A percentile compares a stretch with the other conserved stretches of the same genome.
Evolutionary conservation across 139 green algal species (phyloP).

Genomic region (Chlamydomonas incerta): DNA sequence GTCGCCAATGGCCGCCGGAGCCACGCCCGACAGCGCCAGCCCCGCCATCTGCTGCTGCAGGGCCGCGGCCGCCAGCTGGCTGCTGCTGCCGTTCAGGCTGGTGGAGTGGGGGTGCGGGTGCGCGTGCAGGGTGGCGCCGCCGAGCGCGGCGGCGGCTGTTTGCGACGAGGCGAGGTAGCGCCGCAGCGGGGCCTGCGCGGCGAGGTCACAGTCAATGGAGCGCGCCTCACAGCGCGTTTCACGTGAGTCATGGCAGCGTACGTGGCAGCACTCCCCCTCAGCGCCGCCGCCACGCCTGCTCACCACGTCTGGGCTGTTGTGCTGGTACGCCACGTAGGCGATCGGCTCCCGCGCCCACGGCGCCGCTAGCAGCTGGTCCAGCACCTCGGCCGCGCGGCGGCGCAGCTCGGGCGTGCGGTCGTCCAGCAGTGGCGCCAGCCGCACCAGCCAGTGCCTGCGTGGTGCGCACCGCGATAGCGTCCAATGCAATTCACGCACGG

Average conservation of each 20-base stretch:
- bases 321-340: slow-evolving; percentile 32
- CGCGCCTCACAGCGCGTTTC: too few species aligned
- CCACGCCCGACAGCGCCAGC: background rate
- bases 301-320: slow-evolving; percentile 37
- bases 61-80: background rate
- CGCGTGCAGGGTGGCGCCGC: background rate
- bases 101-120: background rate
- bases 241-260: too few species aligned
- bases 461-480: too few species aligned
- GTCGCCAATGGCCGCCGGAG: background rate
- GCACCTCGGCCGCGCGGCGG: background rate
- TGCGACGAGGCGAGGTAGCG: background rate
- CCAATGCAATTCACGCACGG: too few species aligned
- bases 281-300: background rate
- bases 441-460: slow-evolving; percentile 35
- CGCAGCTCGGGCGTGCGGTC: slow-evolving; percentile 13
- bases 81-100: background rate
- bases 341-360: slow-evolving; percentile 23
- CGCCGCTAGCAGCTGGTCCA: slow-evolving; percentile 5
- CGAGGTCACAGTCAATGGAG: background rate
- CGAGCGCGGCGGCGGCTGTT: background rate
- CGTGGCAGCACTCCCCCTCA: too few species aligned
- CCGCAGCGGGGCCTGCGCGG: background rate
- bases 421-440: slow-evolving; percentile 30
- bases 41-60: background rate